Evolutionary conservation across 2,329 filamentous ascomycete genomes (phyloP).

Genomic region (Onygena corvina): DNA sequence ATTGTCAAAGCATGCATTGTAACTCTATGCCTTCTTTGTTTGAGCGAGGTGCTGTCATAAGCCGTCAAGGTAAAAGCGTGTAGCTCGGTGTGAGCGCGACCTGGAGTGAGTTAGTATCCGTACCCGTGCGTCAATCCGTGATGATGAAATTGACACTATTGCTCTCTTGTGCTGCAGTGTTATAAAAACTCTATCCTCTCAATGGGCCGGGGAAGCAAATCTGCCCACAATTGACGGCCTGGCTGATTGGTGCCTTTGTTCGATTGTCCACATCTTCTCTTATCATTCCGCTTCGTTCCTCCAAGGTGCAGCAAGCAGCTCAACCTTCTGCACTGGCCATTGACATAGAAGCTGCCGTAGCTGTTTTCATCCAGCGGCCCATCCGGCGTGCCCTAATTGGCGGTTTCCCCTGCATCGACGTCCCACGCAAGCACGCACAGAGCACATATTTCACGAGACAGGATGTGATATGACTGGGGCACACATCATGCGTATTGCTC

Average conservation of each 20-base stretch:
- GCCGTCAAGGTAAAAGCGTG: background rate
- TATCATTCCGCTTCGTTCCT: background rate
- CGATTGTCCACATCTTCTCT: background rate
- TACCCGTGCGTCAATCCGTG: slow-evolving; percentile 2
- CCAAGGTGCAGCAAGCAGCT: background rate
- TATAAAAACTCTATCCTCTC: slow-evolving; percentile 1
- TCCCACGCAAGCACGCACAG: background rate
- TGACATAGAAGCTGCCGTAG: background rate
- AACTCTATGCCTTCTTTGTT: slow-evolving; percentile 7
- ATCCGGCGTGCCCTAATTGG: slow-evolving; percentile 2
- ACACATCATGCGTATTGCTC: background rate
- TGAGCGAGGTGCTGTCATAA: background rate
- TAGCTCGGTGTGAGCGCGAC: background rate
- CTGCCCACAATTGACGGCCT: background rate
- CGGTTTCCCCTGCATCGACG: background rate
- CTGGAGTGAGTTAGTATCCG: background rate
- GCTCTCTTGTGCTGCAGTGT: background rate
- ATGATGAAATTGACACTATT: background rate
- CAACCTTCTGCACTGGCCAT: background rate
- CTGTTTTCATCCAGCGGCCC: background rate
- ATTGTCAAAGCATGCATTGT: slow-evolving; percentile 4
- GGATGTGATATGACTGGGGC: slow-evolving; percentile 4
- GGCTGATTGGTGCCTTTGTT: slow-evolving; percentile 1
- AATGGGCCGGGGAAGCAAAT: slow-evolving; percentile 3
- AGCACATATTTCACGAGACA: background rate